Evolutionary conservation across 2,329 filamentous ascomycete species (phyloP).

Genomic region (Aspergillus melleus): DNA sequence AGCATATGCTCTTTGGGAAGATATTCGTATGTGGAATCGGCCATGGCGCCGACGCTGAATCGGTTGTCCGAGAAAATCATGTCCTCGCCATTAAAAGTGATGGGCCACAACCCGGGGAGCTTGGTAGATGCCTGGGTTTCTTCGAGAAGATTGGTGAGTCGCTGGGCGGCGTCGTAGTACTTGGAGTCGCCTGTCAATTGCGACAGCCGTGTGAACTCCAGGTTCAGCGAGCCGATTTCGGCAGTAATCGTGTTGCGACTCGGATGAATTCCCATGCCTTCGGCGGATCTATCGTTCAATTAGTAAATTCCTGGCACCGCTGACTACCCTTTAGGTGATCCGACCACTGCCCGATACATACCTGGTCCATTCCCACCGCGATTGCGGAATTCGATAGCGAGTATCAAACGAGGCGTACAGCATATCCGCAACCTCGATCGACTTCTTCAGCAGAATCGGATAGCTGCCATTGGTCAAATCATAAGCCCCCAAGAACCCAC

Average conservation of each 20-base stretch:
- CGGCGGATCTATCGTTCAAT: conserved; percentile 26
- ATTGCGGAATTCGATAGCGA: conserved; percentile 85
- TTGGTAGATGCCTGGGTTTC: conserved; percentile 69
- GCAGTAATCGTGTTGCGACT: conserved; percentile 65
- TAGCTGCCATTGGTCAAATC: conserved; percentile 77
- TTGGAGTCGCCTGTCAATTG: conserved; percentile 78
- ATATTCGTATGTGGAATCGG: conserved; percentile 53
- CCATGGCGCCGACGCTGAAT: conserved; percentile 48
- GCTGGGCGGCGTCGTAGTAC: conserved; percentile 86
- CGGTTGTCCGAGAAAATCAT: conserved; percentile 31
- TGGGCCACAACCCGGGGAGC: conserved; percentile 78
- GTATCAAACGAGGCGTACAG: conserved; percentile 85
- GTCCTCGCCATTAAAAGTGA: conserved; percentile 62
- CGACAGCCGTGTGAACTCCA: conserved; percentile 87
- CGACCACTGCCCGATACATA: conserved; percentile 28
- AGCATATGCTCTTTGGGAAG: conserved; percentile 51
- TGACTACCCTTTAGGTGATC: too few species aligned
- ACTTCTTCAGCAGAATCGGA: conserved; percentile 71
- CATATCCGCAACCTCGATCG: conserved; percentile 76
- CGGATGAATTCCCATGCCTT: conserved; percentile 40
- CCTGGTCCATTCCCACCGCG: conserved; percentile 77
- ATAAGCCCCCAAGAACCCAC: conserved; percentile 80
- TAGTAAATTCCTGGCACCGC: background rate
- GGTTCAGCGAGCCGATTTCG: conserved; percentile 75
- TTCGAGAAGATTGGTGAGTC: conserved; percentile 77